Conservation (phyloP, 2,329 filamentous ascomycete species). For the Apiospora kogelbergensis region DNA sequence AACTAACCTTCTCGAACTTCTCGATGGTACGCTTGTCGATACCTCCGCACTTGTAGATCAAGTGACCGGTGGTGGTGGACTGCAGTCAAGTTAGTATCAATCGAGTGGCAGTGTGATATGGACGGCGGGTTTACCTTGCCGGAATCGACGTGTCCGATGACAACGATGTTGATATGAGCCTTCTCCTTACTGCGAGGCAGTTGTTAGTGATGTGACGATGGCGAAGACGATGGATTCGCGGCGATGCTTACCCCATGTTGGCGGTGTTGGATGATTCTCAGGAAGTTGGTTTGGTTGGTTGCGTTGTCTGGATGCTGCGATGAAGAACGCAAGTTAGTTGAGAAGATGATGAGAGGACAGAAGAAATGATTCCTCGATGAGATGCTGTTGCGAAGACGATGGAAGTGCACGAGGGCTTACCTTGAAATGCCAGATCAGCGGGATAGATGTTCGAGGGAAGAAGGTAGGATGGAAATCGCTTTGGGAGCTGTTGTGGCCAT, state of each 20-base stretch:
- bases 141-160: conserved; percentile 78
- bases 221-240: conserved; percentile 6
- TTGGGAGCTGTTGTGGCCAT: no score
- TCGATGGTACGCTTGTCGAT: conserved; percentile 99
- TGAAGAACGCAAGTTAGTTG: conserved; percentile 15
- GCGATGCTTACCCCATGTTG: conserved; percentile 38
- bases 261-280: conserved; percentile 22
- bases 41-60: conserved; percentile 99
- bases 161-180: conserved; percentile 92
- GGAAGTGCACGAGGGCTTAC: background rate
- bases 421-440: background rate
- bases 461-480: no score
- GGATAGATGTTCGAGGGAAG: no score
- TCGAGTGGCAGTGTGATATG: conserved; percentile 22
- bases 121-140: conserved; percentile 49
- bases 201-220: conserved; percentile 13
- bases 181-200: conserved; percentile 76
- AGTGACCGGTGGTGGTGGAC: conserved; percentile 65
- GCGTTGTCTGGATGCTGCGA: conserved; percentile 9
- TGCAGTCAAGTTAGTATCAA: conserved; percentile 26
- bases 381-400: background rate
- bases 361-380: background rate
- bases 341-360: background rate
- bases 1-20: conserved; percentile 99
- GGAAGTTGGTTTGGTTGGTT: conserved; percentile 17